Conservation (phyloP, 2,329 filamentous ascomycete species). For the Gremmenia infestans region DNA sequence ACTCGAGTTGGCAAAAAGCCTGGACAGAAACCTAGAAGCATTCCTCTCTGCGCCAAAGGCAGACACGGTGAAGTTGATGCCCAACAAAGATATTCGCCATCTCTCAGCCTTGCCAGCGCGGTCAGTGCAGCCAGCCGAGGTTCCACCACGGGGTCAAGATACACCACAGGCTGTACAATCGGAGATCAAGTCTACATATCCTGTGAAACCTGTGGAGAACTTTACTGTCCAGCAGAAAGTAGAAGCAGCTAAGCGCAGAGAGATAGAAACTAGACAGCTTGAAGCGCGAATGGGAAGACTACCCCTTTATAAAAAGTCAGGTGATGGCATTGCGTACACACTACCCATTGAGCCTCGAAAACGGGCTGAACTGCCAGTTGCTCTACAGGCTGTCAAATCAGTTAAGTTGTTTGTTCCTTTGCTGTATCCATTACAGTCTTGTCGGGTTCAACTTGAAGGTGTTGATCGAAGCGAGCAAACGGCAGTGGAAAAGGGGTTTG, state of each 20-base stretch:
- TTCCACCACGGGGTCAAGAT: slow-evolving; percentile 2
- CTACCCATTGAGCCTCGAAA: slow-evolving; percentile 65
- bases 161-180: background rate
- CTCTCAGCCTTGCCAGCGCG: slow-evolving; percentile 23
- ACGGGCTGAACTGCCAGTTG: slow-evolving; percentile 52
- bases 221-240: slow-evolving; percentile 56
- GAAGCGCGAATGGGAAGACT: slow-evolving; percentile 69
- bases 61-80: slow-evolving; percentile 62
- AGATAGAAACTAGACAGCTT: slow-evolving; percentile 64
- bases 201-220: slow-evolving; percentile 14
- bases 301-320: slow-evolving; percentile 61
- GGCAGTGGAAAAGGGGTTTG: slow-evolving; percentile 61
- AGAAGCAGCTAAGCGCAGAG: slow-evolving; percentile 57
- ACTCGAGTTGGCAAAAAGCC: slow-evolving; percentile 59
- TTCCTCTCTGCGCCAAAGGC: slow-evolving; percentile 66
- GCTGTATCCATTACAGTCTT: slow-evolving; percentile 66
- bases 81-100: slow-evolving; percentile 32
- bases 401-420: slow-evolving; percentile 65
- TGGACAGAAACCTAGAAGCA: slow-evolving; percentile 68
- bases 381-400: slow-evolving; percentile 57
- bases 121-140: slow-evolving; percentile 19
- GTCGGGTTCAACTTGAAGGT: slow-evolving; percentile 61
- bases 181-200: slow-evolving; percentile 2
- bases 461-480: slow-evolving; percentile 56
- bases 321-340: slow-evolving; percentile 65